Evolutionary conservation across 2,329 filamentous ascomycete species (phyloP), one percentile per base, ranked within the genome.

Genomic region (Davidsoniella virescens): DNA sequence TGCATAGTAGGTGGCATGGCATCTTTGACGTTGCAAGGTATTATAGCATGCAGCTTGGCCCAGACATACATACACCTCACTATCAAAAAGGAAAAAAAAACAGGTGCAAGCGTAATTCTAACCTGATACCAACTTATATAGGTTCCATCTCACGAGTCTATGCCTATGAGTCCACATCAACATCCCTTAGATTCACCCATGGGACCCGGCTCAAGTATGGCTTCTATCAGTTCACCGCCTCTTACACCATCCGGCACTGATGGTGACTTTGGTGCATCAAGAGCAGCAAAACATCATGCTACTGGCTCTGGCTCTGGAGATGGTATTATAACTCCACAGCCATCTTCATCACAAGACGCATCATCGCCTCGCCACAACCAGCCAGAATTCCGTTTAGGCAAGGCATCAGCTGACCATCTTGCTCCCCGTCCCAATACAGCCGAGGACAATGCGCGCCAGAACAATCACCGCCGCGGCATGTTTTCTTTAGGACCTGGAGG

Each of bases 201-300:
- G 10, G 36, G 14, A 10, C 20, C 39, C 26, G 38, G 29, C n/a
- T 29, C 40, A n/a, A 73, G 75, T 54, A 68, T 75, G 42, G 78
- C 80, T 53, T 76, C 82, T 52, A 76, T 93, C 67, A 84, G 90
- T 57, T 94, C 88, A 9, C 90, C 90, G 56, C 87, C 87, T 40
- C 73, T 96, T 48, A 95, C 88, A 10, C 90, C 90, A 16, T 80
- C 87, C 50, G 87, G 80, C 47, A 90, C 86, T 41, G 67, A 67
- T 17, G 60, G 62, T 39, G 68, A 70, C 26, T 45, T 44, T 23
- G 46, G 45, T 16, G 41, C 50, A 18, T 44, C 20, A 20, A 50
- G 37, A 44, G 14, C 42, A 7, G 44, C 40, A 20, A 49, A 26
- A 14, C 44, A 44, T 41, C 58, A 44, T 14, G 20, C 48, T 45